phyloP scores from a whole-genome alignment of 257 asterid genomes.

The Salvia hispanica region DNA sequence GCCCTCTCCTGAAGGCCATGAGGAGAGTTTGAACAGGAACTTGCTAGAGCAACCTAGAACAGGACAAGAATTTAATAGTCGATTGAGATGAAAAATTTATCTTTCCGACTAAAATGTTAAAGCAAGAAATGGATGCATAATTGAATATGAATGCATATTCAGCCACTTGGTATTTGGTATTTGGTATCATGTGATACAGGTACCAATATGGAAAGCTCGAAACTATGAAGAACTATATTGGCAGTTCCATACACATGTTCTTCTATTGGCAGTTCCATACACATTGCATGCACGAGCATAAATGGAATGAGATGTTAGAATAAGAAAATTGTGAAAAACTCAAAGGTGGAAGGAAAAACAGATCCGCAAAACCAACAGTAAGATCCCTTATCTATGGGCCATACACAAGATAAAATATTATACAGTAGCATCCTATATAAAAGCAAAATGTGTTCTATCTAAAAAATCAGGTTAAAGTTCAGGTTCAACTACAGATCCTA shows the following conservation, averaged over 20 bases:
- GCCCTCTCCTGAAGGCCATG: slow-evolving; percentile 77
- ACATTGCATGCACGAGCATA: slow-evolving; percentile 9
- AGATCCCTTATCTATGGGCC: background rate
- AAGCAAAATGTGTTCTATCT: background rate
- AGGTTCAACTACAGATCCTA: background rate
- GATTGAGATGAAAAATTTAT: background rate
- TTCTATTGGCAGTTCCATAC: background rate
- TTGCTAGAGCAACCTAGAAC: slow-evolving; percentile 48
- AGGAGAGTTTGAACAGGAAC: slow-evolving; percentile 55
- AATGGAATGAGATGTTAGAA: background rate
- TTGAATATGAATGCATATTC: background rate
- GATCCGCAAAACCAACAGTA: background rate
- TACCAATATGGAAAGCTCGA: too few species aligned
- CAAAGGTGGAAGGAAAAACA: background rate
- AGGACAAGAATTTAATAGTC: slow-evolving; percentile 1
- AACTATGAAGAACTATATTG: background rate
- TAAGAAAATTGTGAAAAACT: background rate
- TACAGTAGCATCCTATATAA: background rate
- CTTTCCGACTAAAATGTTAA: background rate
- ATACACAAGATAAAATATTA: background rate
- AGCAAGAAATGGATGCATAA: background rate
- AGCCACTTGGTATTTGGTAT: background rate
- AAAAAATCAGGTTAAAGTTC: background rate
- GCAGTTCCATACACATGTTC: background rate
- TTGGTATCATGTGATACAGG: too few species aligned